Percentiles rank a stretch among this genome's conserved stretches.
These are phyloP conservation scores for Metschnikowia drakensbergensis DNA, from an alignment of 805 yeast genomes.

Conservation along the genomic window DNA sequence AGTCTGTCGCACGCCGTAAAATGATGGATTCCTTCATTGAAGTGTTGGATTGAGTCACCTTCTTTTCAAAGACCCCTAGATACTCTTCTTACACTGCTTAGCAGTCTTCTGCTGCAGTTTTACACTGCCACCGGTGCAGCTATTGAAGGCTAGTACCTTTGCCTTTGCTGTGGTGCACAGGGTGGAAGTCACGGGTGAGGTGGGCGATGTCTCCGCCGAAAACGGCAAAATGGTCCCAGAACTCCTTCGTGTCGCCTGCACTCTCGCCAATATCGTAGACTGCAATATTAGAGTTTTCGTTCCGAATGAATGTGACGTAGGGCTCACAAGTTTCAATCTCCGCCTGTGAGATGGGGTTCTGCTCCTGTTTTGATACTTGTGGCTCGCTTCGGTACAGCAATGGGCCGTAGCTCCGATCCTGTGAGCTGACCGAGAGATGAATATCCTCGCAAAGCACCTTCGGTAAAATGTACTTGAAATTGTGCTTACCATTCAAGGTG, in stretches of 20 bases:
- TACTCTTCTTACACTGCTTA: no score
- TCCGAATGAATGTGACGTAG: slow-evolving; percentile 29
- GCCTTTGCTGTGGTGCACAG: background rate
- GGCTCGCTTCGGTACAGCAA: background rate
- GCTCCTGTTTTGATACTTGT: slow-evolving; percentile 1
- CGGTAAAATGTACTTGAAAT: slow-evolving; percentile 43
- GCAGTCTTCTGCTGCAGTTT: no score
- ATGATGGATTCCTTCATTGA: no score
- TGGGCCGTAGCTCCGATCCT: slow-evolving; percentile 5
- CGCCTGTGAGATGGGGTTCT: slow-evolving; percentile 43
- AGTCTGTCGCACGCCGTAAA: no score
- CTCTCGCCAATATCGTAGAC: slow-evolving; percentile 23
- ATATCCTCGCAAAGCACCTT: background rate
- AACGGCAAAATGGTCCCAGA: slow-evolving; percentile 19
- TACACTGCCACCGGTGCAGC: no score
- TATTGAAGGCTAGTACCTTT: no score
- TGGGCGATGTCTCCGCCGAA: slow-evolving; percentile 27
- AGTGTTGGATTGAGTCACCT: no score
- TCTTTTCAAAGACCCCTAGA: no score
- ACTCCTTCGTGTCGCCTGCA: slow-evolving; percentile 14
- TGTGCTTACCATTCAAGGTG: slow-evolving; percentile 36
- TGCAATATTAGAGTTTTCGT: slow-evolving; percentile 29
- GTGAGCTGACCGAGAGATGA: background rate
- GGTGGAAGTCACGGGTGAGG: slow-evolving; percentile 6
- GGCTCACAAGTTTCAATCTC: slow-evolving; percentile 55